A percentile compares a stretch with the other conserved stretches of the same genome.
phyloP scores from a whole-genome alignment of 495 filamentous ascomycete species.

The Cairneyella variabilis region DNA sequence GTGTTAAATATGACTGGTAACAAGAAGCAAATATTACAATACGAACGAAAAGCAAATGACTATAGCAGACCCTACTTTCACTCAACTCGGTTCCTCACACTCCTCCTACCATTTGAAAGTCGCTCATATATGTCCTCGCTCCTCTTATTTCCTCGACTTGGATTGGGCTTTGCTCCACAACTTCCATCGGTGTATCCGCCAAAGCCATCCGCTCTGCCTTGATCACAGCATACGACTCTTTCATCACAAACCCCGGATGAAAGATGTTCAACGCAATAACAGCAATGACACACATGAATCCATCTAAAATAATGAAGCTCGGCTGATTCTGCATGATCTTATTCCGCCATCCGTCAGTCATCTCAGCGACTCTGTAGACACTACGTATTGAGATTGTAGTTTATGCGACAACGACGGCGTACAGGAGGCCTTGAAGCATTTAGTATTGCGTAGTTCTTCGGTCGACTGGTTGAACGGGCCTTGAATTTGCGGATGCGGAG shows the following conservation, averaged over 20 bases:
- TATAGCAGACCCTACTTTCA: too few species aligned
- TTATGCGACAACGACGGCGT: slow-evolving; percentile 7
- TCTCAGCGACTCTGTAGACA: slow-evolving; percentile 12
- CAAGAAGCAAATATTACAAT: too few species aligned
- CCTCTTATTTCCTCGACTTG: too few species aligned
- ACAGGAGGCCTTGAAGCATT: slow-evolving; percentile 46
- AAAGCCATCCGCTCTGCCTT: slow-evolving; percentile 1
- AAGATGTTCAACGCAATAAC: slow-evolving; percentile 8
- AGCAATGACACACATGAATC: slow-evolving; percentile 8
- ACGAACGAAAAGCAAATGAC: too few species aligned
- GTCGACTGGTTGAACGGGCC: slow-evolving; percentile 25
- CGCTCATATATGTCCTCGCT: too few species aligned
- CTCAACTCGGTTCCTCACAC: too few species aligned
- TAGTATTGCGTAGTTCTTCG: slow-evolving; percentile 30
- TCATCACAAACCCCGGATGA: slow-evolving; percentile 8
- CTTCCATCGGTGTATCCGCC: background rate
- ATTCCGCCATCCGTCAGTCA: slow-evolving; percentile 8
- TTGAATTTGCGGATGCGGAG: slow-evolving; percentile 34
- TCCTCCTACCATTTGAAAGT: too few species aligned
- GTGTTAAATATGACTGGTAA: too few species aligned
- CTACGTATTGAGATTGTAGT: slow-evolving; percentile 7
- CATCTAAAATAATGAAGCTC: slow-evolving; percentile 48
- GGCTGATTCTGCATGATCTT: slow-evolving; percentile 43
- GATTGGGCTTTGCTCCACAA: too few species aligned
- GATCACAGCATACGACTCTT: slow-evolving; percentile 1